Percentiles rank a stretch among this genome's conserved stretches.
Evolutionary conservation across 129 eudicot species (phyloP).

Genomic region (Daucus carota): DH1_v3.0 NC_030384.2:35409001-35409500

Average conservation of each 20-base stretch:
- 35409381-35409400: background rate
- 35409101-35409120: background rate
- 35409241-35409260: constrained; percentile 3
- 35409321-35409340: background rate
- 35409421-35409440: background rate
- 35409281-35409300: background rate
- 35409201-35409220: constrained; percentile 96
- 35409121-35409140: constrained; percentile 63
- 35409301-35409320: background rate
- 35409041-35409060: background rate
- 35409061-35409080: background rate
- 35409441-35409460: background rate
- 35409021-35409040: background rate
- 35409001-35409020: background rate
- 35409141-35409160: constrained; percentile 30
- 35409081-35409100: background rate
- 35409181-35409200: constrained; percentile 81
- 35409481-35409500: background rate
- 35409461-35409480: background rate
- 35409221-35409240: constrained; percentile 56
- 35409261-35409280: constrained; percentile 6
- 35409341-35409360: background rate
- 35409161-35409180: constrained; percentile 69
- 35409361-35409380: background rate
- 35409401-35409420: background rate